Percentiles rank a stretch among this genome's conserved stretches.
phyloP scores from a whole-genome alignment of 2,329 filamentous ascomycete genomes.

The Alternaria brassicae region DNA sequence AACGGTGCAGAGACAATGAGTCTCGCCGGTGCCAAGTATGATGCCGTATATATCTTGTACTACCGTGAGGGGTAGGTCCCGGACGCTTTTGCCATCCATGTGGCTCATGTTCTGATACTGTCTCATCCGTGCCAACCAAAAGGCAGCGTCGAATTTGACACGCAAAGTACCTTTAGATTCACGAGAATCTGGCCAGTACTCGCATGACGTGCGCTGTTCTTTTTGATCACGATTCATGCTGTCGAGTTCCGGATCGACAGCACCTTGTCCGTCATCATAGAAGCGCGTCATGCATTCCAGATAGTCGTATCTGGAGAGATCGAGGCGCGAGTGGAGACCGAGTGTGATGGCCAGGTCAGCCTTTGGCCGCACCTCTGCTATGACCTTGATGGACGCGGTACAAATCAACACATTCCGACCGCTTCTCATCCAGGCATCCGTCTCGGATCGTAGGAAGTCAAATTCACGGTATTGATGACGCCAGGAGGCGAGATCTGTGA shows the following conservation, averaged over 20 bases:
- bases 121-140: slow-evolving; percentile 53
- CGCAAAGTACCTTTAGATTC: slow-evolving; percentile 32
- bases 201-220: slow-evolving; percentile 32
- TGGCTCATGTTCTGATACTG: slow-evolving; percentile 32
- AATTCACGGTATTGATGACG: slow-evolving; percentile 44
- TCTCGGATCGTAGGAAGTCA: slow-evolving; percentile 29
- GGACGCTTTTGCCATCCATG: slow-evolving; percentile 36
- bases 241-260: slow-evolving; percentile 33
- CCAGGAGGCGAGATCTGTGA: slow-evolving; percentile 45
- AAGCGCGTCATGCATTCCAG: slow-evolving; percentile 47
- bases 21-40: slow-evolving; percentile 30
- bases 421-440: slow-evolving; percentile 30
- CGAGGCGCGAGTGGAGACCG: slow-evolving; percentile 44
- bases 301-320: slow-evolving; percentile 38
- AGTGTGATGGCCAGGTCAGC: slow-evolving; percentile 44
- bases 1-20: slow-evolving; percentile 45
- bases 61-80: slow-evolving; percentile 47
- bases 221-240: slow-evolving; percentile 28
- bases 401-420: slow-evolving; percentile 50
- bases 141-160: slow-evolving; percentile 52
- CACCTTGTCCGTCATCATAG: slow-evolving; percentile 38
- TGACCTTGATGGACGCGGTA: slow-evolving; percentile 52
- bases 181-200: slow-evolving; percentile 24
- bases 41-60: slow-evolving; percentile 53
- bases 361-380: slow-evolving; percentile 47